Evolutionary conservation across 2,329 filamentous ascomycete species (phyloP), one percentile per base, ranked within the genome.

Genomic region (Delphinella strobiligena): DNA sequence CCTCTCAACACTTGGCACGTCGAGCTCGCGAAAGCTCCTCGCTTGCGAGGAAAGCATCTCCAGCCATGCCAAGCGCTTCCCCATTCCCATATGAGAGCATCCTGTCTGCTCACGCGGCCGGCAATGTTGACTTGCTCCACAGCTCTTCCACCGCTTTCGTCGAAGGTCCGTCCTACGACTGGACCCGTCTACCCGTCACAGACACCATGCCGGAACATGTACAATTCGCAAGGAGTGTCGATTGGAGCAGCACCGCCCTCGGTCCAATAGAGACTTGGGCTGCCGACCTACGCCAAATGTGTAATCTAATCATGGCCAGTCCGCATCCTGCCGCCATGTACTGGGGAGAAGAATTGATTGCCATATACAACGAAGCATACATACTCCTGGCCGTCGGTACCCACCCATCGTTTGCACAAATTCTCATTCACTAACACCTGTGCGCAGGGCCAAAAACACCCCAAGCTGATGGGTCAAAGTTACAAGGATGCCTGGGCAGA

Each of bases 231-330:
- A 74, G 81, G 29, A 76, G 73, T 30, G 58, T 80, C 27, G 78
- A 88, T 54, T 93, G 84, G 85, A 72, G 72, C 2, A 64, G 71
- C 0, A 91, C 84, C 1, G 64, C 78, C 3, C 64, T 91, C 1
- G 84, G 85, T 0, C 80, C 83, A 0, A 85, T 91, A 15, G 79
- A 83, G 46, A 62, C 68, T 35, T 93, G 84, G 83, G 64, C 72
- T 1, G 62, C 73, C 19, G 81, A 87, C 49, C 61, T 91, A 36
- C 72, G 85, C 39, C 74, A 77, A 46, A 84, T 88, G 78, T 80
- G 82, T 36, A 89, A 88, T 55, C 61, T 89, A 32, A 76, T 93
- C 49, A 87, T 91, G 82, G 80, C 74, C 11, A 81, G 75, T 43
- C 82, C 82, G 9, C 77, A 86, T 52, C 60, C 60, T 3, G 60